A percentile compares a stretch with the other conserved stretches of the same genome.
Conservation (phyloP, 1,284 basidiomycete species). For the Anthracocystis walkeri region DNA sequence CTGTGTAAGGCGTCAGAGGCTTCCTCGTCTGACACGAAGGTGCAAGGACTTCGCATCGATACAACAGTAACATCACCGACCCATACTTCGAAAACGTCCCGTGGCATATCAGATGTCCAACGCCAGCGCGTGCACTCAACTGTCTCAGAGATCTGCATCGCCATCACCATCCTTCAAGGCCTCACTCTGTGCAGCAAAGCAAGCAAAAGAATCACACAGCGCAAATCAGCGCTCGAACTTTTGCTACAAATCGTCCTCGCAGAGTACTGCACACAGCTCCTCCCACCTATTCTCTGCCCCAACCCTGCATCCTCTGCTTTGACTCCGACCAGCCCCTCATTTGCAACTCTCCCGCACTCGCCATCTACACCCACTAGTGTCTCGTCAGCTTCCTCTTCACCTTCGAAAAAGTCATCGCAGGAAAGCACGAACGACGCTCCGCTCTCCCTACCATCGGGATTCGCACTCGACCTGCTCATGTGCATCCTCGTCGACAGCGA, state of each 20-base stretch:
- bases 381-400: not conserved
- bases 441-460: constrained; percentile 36
- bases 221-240: constrained; percentile 43
- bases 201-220: constrained; percentile 31
- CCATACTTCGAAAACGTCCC: not conserved
- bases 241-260: constrained; percentile 37
- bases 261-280: constrained; percentile 41
- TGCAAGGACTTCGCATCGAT: not conserved
- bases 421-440: constrained; percentile 13
- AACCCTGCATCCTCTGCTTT: not conserved
- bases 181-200: constrained; percentile 38
- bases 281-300: constrained; percentile 35
- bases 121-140: constrained; percentile 21
- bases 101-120: constrained; percentile 16
- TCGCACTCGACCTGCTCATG: constrained; percentile 51
- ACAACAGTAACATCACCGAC: not conserved
- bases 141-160: constrained; percentile 36
- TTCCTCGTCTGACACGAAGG: not conserved
- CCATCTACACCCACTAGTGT: constrained; percentile 17
- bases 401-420: not conserved
- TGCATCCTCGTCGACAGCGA: constrained; percentile 46
- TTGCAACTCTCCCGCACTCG: not conserved
- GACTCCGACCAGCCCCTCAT: constrained; percentile 11
- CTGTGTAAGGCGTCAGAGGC: not conserved
- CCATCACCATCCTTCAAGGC: constrained; percentile 49